Conservation (phyloP, 345 rosid genomes). For the Euclidium syriacum region DNA sequence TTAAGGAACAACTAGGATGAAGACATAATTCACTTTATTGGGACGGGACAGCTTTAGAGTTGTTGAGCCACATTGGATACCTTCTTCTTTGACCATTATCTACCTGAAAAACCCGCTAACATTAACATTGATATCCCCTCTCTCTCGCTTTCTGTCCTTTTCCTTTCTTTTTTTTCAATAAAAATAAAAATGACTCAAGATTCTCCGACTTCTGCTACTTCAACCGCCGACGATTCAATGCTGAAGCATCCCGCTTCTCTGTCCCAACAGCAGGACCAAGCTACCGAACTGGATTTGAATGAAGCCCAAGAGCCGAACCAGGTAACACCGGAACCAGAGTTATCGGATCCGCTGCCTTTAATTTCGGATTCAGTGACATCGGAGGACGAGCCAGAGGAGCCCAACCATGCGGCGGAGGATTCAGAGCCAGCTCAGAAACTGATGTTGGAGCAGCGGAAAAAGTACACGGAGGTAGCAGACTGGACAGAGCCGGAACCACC, state of each 20-base stretch:
- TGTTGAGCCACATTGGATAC: slow-evolving; percentile 24
- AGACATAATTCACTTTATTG: slow-evolving; percentile 23
- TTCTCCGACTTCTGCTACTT: slow-evolving; percentile 18
- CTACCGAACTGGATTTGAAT: background rate
- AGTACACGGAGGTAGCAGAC: slow-evolving; percentile 24
- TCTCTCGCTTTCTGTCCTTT: background rate
- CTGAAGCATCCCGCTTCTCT: background rate
- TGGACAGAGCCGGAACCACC: slow-evolving; percentile 35
- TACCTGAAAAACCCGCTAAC: slow-evolving; percentile 32
- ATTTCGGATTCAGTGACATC: background rate
- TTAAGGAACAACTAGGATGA: background rate
- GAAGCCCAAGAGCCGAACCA: slow-evolving; percentile 3
- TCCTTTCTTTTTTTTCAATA: background rate
- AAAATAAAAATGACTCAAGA: slow-evolving; percentile 16
- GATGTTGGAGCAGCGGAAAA: slow-evolving; percentile 22
- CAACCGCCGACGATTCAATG: slow-evolving; percentile 8
- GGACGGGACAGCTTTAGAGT: slow-evolving; percentile 28
- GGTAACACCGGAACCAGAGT: background rate
- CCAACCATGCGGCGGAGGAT: slow-evolving; percentile 5
- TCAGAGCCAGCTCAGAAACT: background rate
- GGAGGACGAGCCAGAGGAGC: background rate
- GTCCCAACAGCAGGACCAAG: background rate
- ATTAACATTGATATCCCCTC: background rate
- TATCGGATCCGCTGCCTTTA: background rate
- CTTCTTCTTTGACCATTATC: slow-evolving; percentile 27